Percentiles rank a stretch among this genome's conserved stretches.
These are phyloP conservation scores for Uronychia setigera DNA, from an alignment of 73 alveolate genomes.

Conservation along the genomic window DNA sequence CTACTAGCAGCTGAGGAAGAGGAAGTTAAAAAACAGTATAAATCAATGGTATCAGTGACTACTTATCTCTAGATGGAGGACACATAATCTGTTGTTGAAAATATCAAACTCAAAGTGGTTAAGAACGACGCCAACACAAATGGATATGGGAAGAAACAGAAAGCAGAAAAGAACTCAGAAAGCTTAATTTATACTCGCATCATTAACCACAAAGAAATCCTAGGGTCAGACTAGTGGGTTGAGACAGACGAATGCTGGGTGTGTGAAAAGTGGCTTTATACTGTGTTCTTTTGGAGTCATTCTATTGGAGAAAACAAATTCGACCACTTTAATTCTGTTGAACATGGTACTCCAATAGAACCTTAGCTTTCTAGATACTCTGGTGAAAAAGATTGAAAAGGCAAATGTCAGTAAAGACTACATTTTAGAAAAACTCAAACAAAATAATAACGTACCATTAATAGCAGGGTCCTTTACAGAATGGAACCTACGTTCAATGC, in stretches of 20 bases:
- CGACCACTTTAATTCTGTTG: neutral
- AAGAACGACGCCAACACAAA: neutral
- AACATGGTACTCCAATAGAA: no score
- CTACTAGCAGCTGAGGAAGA: neutral
- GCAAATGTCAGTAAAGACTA: neutral
- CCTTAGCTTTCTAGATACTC: neutral
- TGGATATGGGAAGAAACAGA: neutral
- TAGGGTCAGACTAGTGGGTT: conserved; percentile 35
- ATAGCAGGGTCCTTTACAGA: neutral
- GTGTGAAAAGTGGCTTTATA: conserved; percentile 48
- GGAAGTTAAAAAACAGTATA: neutral
- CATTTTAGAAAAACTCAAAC: neutral
- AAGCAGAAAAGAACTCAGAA: conserved; percentile 10
- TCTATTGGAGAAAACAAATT: neutral
- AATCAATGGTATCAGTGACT: neutral
- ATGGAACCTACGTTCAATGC: neutral
- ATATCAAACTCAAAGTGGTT: neutral
- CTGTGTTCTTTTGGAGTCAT: conserved; percentile 15
- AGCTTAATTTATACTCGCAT: conserved; percentile 48
- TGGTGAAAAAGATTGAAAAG: neutral
- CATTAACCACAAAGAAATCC: conserved; percentile 56
- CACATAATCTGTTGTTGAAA: neutral
- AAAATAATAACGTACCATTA: neutral
- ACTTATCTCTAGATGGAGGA: neutral
- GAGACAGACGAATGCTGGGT: conserved; percentile 55